Evolutionary conservation across 306 rosid species (phyloP).

Genomic region (Prinsepia uniflora): DNA sequence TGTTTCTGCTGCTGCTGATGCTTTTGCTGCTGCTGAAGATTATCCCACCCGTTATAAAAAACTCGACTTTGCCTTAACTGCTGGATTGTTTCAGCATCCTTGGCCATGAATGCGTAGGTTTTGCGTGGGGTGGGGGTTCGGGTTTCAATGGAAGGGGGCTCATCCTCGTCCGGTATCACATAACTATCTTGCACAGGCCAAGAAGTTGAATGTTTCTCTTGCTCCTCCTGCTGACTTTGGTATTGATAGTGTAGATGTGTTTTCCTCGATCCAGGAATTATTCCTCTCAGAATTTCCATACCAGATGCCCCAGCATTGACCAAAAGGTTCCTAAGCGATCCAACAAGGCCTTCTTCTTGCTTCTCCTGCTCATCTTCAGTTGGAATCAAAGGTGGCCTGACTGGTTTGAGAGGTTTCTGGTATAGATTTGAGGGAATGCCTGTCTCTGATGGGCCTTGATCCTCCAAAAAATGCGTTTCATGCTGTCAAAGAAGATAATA

Average conservation of each 20-base stretch:
- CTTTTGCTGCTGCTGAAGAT: slow-evolving; percentile 43
- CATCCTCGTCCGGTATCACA: slow-evolving; percentile 76
- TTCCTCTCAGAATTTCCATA: slow-evolving; percentile 66
- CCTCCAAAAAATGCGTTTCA: slow-evolving; percentile 37
- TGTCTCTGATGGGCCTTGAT: slow-evolving; percentile 33
- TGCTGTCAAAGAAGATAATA: slow-evolving; percentile 5
- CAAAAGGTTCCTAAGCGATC: slow-evolving; percentile 73
- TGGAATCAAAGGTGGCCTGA: slow-evolving; percentile 77
- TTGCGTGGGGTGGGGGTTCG: slow-evolving; percentile 80
- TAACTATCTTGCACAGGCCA: slow-evolving; percentile 92
- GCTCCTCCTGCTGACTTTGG: slow-evolving; percentile 40
- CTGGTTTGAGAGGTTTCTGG: slow-evolving; percentile 65
- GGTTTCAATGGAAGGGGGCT: slow-evolving; percentile 74
- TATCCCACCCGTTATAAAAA: slow-evolving; percentile 70
- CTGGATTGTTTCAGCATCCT: slow-evolving; percentile 70
- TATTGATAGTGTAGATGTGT: slow-evolving; percentile 36
- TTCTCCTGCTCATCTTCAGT: slow-evolving; percentile 61
- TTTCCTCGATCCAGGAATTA: slow-evolving; percentile 60
- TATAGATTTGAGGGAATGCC: slow-evolving; percentile 41
- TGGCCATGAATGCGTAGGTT: slow-evolving; percentile 85
- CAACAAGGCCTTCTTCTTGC: slow-evolving; percentile 80
- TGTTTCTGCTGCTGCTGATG: too few species aligned
- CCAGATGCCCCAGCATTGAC: slow-evolving; percentile 41
- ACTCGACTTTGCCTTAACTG: slow-evolving; percentile 69
- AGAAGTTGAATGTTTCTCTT: slow-evolving; percentile 38